A percentile compares a stretch with the other conserved stretches of the same genome.
Evolutionary conservation across 345 rosid species (phyloP).

Genomic region (Eucalyptus cladocalyx): DNA sequence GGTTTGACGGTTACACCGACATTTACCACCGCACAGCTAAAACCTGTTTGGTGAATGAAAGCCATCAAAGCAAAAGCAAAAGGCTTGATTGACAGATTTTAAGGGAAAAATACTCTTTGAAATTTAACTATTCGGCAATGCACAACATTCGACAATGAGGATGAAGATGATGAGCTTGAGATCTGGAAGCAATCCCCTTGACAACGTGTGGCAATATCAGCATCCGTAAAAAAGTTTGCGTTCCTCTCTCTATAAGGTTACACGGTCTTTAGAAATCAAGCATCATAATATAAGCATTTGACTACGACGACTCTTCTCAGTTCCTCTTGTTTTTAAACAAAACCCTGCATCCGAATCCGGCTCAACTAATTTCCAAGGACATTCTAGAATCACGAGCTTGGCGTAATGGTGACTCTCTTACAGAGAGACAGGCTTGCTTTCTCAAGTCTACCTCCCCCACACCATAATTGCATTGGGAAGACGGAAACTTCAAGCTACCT

Average conservation of each 20-base stretch:
- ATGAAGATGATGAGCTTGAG: not conserved
- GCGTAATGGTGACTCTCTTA: not conserved
- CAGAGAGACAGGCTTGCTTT: not conserved
- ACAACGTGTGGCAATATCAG: not conserved
- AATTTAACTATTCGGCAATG: not conserved
- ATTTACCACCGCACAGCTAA: not conserved
- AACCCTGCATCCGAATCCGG: not conserved
- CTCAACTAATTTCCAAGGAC: not conserved
- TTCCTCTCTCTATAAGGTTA: not conserved
- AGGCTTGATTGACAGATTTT: not conserved
- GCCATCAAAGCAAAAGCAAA: not conserved
- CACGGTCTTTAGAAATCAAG: not conserved
- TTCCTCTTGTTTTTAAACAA: not conserved
- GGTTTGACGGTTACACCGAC: not conserved
- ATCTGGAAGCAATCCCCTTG: not conserved
- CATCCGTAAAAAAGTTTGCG: not conserved
- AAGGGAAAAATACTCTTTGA: not conserved
- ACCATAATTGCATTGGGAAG: not conserved
- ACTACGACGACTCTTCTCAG: not conserved
- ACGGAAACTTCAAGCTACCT: not conserved
- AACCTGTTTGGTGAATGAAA: not conserved
- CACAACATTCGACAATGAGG: not conserved
- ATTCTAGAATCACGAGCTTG: not conserved
- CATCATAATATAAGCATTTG: not conserved
- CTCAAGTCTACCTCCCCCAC: not conserved